Conservation (phyloP, 2,329 filamentous ascomycete genomes). For the Diaporthe citrichinensis region DNA sequence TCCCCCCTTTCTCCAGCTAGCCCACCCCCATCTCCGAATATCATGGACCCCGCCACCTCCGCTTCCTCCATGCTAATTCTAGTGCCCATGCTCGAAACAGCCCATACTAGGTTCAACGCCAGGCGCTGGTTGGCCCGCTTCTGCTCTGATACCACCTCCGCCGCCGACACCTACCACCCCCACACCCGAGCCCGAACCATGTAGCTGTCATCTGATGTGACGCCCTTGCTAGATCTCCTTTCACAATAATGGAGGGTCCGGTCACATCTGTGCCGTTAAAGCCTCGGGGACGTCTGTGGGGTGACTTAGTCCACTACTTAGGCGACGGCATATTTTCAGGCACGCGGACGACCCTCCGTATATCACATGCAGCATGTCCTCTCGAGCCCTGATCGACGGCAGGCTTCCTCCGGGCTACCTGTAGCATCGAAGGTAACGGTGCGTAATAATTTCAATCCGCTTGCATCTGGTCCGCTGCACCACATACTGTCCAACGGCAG, state of each 20-base stretch:
- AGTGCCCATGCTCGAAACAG: neutral
- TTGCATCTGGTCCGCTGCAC: neutral
- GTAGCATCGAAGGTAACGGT: constrained; percentile 17
- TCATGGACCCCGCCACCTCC: constrained; percentile 30
- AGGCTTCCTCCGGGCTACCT: constrained; percentile 1
- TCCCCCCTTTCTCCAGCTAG: neutral
- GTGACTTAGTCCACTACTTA: neutral
- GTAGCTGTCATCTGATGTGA: constrained; percentile 22
- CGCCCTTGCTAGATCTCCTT: neutral
- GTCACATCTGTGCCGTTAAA: neutral
- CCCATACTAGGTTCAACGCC: neutral
- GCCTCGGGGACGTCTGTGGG: constrained; percentile 22
- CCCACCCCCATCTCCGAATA: constrained; percentile 22
- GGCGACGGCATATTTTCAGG: neutral
- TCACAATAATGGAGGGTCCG: neutral
- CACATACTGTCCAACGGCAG: neutral
- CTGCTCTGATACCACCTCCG: constrained; percentile 32
- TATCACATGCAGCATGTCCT: constrained; percentile 21
- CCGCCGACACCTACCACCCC: constrained; percentile 33
- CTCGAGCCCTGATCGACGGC: constrained; percentile 6
- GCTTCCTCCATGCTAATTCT: constrained; percentile 7
- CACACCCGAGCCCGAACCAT: constrained; percentile 26
- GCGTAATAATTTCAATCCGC: neutral
- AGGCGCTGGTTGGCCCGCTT: constrained; percentile 32
- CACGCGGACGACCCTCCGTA: neutral